Evolutionary conservation across 2,329 filamentous ascomycete genomes (phyloP), one percentile per base, ranked within the genome.

Genomic region (Sporothrix protearum): DNA sequence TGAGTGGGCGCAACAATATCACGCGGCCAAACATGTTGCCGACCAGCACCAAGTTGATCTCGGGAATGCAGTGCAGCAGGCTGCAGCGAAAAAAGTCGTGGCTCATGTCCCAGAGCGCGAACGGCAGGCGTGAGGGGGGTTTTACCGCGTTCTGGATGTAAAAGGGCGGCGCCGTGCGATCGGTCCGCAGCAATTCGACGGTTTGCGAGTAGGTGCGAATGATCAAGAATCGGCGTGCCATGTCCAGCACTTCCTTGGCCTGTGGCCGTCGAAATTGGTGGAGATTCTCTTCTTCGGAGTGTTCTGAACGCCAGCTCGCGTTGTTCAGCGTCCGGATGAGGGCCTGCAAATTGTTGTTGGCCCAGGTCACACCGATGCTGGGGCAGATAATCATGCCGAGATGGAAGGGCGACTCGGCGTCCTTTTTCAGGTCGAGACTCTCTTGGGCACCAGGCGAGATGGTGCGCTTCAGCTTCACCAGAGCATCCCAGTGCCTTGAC

Each of bases 11-110:
- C 69, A 91, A 77, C 2, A 95, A 81, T 0, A 86, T 84, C 0
- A 88, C 91, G 9, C 88, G 85, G 0, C 92, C 92, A 64, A 85
- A 86, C n/a, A 89, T 85, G 12, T 89, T 90, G 0, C 86, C 92
- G 0, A 90, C 81, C 2, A 92, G 82, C 9, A 94, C 85, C 16
- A 94, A 81, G n/a, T 85, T 89, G 0, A 96, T 82, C 75, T 92
- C 89, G 0, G 90, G 90, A 0, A 94, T 87, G 68, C 89, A 84
- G 0, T 85, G 81, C 49, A 88, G 80, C 83, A 92, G 88, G 79
- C 86, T 89, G 28, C 92, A 80, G 74, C 89, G 83, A 55, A 81
- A 79, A 33, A 77, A 75, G 71, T 75, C 73, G 4, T 73, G 59
- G 74, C 77, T 70, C 76, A 82, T 69, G 77, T 83, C 79, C 74